Conservation (phyloP, 768 basidiomycete species). For the Boletus reticulatus region DNA sequence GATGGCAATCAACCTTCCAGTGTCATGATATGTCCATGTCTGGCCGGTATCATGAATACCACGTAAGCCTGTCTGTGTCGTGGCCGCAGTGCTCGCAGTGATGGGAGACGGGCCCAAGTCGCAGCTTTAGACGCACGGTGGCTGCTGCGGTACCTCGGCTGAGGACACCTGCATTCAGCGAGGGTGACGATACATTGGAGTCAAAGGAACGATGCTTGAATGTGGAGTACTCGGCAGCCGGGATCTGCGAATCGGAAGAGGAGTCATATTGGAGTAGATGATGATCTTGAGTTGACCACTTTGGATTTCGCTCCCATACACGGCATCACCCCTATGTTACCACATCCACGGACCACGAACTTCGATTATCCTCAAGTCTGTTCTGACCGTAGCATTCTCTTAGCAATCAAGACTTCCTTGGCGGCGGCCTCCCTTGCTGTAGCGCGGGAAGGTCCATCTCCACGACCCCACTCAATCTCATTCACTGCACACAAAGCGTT, state of each 20-base stretch:
- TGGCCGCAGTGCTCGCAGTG: neutral
- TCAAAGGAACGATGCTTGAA: neutral
- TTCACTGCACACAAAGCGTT: conserved; percentile 14
- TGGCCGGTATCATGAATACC: neutral
- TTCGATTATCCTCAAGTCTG: neutral
- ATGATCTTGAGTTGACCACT: conserved; percentile 10
- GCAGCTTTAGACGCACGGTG: conserved; percentile 2
- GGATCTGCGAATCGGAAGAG: too few relatives aligned
- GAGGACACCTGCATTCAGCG: neutral
- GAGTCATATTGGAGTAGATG: neutral
- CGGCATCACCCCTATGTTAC: conserved; percentile 12
- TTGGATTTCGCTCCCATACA: conserved; percentile 9
- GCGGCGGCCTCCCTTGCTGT: conserved; percentile 26
- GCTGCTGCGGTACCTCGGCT: conserved; percentile 4
- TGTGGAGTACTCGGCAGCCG: too few relatives aligned
- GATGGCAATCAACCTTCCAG: neutral
- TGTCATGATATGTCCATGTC: neutral
- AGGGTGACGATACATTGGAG: neutral
- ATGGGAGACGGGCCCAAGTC: neutral
- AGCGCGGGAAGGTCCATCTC: conserved; percentile 13
- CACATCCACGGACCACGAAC: too few relatives aligned
- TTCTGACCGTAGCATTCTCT: neutral
- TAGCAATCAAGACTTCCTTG: conserved; percentile 14
- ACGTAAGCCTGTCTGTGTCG: neutral
- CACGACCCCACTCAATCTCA: conserved; percentile 21